Base-by-base conservation (phyloP, 2,329 filamentous ascomycete species). In the Aplosporella prunicola region DNA sequence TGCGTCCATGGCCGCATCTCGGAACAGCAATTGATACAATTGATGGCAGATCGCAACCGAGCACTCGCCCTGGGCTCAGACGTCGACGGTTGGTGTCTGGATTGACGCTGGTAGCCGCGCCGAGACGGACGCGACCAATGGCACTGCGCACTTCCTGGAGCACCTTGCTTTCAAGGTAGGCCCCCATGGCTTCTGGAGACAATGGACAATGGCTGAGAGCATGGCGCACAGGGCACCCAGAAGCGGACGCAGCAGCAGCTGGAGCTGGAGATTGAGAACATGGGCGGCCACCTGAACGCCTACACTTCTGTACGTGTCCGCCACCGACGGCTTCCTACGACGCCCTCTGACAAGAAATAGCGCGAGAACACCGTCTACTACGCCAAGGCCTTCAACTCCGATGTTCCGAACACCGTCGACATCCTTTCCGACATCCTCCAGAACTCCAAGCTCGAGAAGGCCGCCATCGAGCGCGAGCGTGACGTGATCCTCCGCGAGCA, bases 281-380 rank as follows among this genome's bases (percentile, higher is more conserved):
- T 98, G 85, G 91, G 91, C 64, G 91, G 86, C 49, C 91, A 98
- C 72, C 76, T 98, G 56, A 98, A 98, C 69, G 91, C 91, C 63
- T 98, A 98, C 74, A 98, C 91, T 56, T 96, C 89, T 72, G 88
- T 95, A 79, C 58, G 82, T 40, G 48, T 29, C 42, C 13, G 25
- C 20, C 22, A 13, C 32, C 26, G 17, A 25, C 18, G 8, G 14
- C 11, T 26, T 39, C 25, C 38, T 46, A 14, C 30, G 17, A 7
- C 15, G 13, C 10, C 18, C 3, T 34, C 32, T 41, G 29, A 41
- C 24, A 14, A 6, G 8, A 13, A 38, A 27, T 20, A 64, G 88
- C 86, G 91, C 66, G 91, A 98, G 69, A 96, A 95, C 77, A 98
- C 91, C 56, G 91, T 98, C 61, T 98, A 98, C 78, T 98, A 96